Evolutionary conservation across 179 eudicot species (phyloP).

Genomic region (Beta macrorhiza): DNA sequence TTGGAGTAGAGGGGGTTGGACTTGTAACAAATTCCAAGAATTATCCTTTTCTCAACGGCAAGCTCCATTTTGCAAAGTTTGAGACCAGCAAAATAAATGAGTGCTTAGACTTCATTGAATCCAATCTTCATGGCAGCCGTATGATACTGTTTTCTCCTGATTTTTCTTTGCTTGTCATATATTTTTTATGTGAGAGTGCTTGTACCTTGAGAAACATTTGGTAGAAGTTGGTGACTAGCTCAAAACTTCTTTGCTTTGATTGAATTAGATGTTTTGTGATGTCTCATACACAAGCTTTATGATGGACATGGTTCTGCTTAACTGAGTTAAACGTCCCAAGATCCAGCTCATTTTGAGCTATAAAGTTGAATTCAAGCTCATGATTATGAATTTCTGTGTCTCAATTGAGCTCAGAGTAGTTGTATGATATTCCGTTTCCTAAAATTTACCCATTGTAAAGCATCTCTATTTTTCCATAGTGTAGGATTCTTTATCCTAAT

Average conservation of each 20-base stretch:
- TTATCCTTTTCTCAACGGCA: constrained; percentile 49
- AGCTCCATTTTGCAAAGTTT: constrained; percentile 78
- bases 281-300: background rate
- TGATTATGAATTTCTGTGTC: background rate
- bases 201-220: background rate
- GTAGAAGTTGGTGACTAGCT: background rate
- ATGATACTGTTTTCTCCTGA: constrained; percentile 24
- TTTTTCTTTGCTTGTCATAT: constrained; percentile 1
- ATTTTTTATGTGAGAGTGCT: background rate
- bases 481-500: no score
- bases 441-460: background rate
- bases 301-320: background rate
- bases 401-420: background rate
- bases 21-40: constrained; percentile 34
- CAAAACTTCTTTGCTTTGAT: background rate
- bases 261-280: background rate
- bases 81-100: constrained; percentile 79
- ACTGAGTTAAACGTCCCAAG: background rate
- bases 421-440: background rate
- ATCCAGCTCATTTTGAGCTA: background rate
- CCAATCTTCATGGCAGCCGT: constrained; percentile 66
- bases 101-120: constrained; percentile 74
- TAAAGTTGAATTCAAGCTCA: background rate
- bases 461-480: background rate
- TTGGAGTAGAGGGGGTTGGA: constrained; percentile 37